A percentile compares a stretch with the other conserved stretches of the same genome.
phyloP scores from a whole-genome alignment of 208 protist genomes.

The Leptomonas pyrrhocoris region DNA sequence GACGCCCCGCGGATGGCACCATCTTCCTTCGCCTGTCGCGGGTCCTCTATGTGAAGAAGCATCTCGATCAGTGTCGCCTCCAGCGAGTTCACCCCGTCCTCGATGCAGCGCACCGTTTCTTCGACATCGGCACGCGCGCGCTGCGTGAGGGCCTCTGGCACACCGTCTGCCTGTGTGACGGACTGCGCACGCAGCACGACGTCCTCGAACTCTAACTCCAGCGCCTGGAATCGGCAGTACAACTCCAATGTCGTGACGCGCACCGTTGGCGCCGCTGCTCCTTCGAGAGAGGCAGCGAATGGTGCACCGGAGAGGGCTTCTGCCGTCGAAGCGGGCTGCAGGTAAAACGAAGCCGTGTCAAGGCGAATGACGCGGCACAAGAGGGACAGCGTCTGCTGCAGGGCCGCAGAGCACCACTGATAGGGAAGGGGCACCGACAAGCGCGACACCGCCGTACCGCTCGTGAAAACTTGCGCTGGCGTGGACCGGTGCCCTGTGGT shows the following conservation, averaged over 20 bases:
- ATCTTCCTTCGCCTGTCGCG: neutral
- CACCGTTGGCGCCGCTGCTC: neutral
- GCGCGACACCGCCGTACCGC: neutral
- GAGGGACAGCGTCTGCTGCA: slow-evolving; percentile 55
- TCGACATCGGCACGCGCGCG: slow-evolving; percentile 17
- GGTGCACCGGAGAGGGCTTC: neutral
- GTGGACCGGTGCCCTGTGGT: neutral
- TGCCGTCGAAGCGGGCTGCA: slow-evolving; percentile 18
- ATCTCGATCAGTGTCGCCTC: slow-evolving; percentile 45
- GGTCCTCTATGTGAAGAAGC: slow-evolving; percentile 18
- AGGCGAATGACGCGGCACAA: slow-evolving; percentile 53
- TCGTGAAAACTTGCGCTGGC: slow-evolving; percentile 12
- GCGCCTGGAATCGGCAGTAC: slow-evolving; percentile 43
- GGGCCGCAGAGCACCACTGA: slow-evolving; percentile 25
- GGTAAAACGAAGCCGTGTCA: slow-evolving; percentile 43
- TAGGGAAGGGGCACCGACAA: slow-evolving; percentile 2
- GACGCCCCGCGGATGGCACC: too few relatives aligned
- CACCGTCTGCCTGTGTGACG: slow-evolving; percentile 2
- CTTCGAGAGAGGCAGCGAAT: neutral
- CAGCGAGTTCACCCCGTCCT: slow-evolving; percentile 33
- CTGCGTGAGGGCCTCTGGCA: slow-evolving; percentile 16
- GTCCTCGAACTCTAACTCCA: slow-evolving; percentile 57
- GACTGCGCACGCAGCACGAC: slow-evolving; percentile 12
- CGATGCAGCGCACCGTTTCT: slow-evolving; percentile 10
- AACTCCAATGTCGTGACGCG: slow-evolving; percentile 31